Evolutionary conservation across 176 grass and related monocot genomes (phyloP), one percentile per base, ranked within the genome.

Genomic region (Pontederia crassipes): DNA sequence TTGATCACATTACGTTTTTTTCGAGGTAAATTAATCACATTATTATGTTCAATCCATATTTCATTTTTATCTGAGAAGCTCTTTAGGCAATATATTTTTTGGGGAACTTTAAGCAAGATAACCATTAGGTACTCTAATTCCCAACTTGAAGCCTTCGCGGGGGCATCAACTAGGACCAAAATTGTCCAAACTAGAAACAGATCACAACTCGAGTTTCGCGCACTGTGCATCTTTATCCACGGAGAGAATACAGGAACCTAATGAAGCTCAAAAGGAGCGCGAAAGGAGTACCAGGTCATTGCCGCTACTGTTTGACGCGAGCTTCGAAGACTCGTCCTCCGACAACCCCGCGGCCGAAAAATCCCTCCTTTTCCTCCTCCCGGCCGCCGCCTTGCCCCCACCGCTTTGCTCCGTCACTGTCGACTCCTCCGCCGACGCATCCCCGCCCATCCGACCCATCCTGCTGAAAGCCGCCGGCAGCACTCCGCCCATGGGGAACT

Each of bases 281-380:
- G 16, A 35, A 32, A 15, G 62, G 80, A 61, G 5, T 75, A 95
- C 89, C 82, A 83, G 74, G 77, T 80, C 85, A 74, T 79, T 72
- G 17, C 76, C 73, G 17, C 74, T 80, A 20, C 68, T 67, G 59
- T 82, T 89, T 51, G 90, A 86, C 53, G 78, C 86, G 66, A 81
- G 80, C 85, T 76, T 82, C 66, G 79, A 80, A 16, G 85, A 83
- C 55, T 95, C 89, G 11, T 89, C 90, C 79, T 86, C 82, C 32
- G 82, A 70, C n/a, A 75, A 66, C 0, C 56, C 72, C 0, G 57
- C 7, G 26, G 81, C 76, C 12, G 65, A 49, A 64, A 57, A 59
- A 55, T 57, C 79, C 64, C 82, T 73, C 66, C 90, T 28, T 4
- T 55, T 65, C 29, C 58, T 61, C 48, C 70, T 57, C 16, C 50